Conservation (phyloP, 768 basidiomycete genomes). For the Russula brevipes region DNA sequence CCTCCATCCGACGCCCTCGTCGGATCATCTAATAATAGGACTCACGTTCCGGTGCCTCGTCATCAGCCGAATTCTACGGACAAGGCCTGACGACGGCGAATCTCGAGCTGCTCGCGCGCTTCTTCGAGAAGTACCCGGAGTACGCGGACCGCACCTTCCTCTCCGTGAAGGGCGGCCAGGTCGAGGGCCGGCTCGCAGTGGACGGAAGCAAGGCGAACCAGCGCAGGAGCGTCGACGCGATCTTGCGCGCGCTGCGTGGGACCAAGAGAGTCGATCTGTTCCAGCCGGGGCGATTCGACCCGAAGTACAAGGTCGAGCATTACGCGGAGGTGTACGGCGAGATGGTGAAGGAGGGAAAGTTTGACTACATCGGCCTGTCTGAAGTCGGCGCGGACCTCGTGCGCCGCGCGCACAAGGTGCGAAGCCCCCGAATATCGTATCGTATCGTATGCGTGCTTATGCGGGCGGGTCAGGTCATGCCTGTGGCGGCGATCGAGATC, state of each 20-base stretch:
- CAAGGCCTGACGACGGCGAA: slow-evolving; percentile 39
- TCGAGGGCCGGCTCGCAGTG: neutral
- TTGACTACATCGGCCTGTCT: slow-evolving; percentile 55
- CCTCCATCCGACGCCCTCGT: neutral
- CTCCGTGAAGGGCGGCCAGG: slow-evolving; percentile 41
- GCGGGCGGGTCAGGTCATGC: neutral
- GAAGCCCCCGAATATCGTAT: slow-evolving; percentile 32
- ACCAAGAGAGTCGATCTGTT: slow-evolving; percentile 58
- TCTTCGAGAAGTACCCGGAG: slow-evolving; percentile 44
- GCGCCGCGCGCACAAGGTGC: slow-evolving; percentile 39
- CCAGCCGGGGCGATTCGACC: slow-evolving; percentile 47
- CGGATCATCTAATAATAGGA: no score
- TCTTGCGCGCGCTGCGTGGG: slow-evolving; percentile 43
- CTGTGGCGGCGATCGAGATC: slow-evolving; percentile 56
- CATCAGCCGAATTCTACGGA: slow-evolving; percentile 54
- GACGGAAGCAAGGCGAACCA: slow-evolving; percentile 41
- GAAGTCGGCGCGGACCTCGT: slow-evolving; percentile 51
- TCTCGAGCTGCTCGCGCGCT: slow-evolving; percentile 44
- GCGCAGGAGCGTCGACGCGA: slow-evolving; percentile 43
- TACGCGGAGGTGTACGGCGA: slow-evolving; percentile 38
- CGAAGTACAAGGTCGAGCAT: slow-evolving; percentile 43
- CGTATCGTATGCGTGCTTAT: neutral
- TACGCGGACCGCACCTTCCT: slow-evolving; percentile 45
- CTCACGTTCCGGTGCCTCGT: no score
- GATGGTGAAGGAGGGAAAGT: slow-evolving; percentile 50